A percentile compares a stretch with the other conserved stretches of the same genome.
Evolutionary conservation across 805 yeast genomes (phyloP).

Genomic region (Wickerhamomyces chaumierensis): DNA sequence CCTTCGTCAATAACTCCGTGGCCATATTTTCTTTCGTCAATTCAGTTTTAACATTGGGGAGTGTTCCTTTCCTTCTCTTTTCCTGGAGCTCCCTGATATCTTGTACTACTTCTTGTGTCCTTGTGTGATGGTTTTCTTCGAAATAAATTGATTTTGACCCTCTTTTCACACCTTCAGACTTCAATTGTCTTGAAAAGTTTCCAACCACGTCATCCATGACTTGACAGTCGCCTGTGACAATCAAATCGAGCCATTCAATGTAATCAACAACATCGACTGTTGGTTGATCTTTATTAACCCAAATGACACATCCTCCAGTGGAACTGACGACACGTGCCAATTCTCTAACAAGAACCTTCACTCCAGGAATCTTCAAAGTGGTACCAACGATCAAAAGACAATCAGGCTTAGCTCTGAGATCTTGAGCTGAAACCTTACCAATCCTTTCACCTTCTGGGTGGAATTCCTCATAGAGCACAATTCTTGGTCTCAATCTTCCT

Average conservation of each 20-base stretch:
- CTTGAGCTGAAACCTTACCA: slow-evolving; percentile 62
- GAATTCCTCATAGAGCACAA: slow-evolving; percentile 60
- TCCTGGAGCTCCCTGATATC: no score
- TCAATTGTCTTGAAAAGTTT: slow-evolving; percentile 12
- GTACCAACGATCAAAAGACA: slow-evolving; percentile 78
- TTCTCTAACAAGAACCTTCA: slow-evolving; percentile 47
- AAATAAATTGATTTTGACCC: not conserved
- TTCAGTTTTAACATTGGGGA: no score
- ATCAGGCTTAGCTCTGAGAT: slow-evolving; percentile 58
- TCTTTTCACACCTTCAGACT: not conserved
- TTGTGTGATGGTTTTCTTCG: not conserved
- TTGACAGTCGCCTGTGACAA: slow-evolving; percentile 60
- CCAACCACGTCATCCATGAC: slow-evolving; percentile 27
- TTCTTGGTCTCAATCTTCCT: slow-evolving; percentile 54
- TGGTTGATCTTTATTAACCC: slow-evolving; percentile 51
- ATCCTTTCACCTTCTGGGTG: slow-evolving; percentile 87
- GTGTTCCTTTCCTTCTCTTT: no score
- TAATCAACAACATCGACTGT: slow-evolving; percentile 35
- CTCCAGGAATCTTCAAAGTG: slow-evolving; percentile 72
- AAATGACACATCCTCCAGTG: slow-evolving; percentile 46
- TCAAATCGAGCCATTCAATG: slow-evolving; percentile 42
- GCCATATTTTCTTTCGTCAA: slow-evolving; percentile 1
- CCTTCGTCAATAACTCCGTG: not conserved
- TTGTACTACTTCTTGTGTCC: not conserved
- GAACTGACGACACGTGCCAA: slow-evolving; percentile 46